These are phyloP conservation scores for Telopea speciosissima DNA, from an alignment of 177 flowering plant species.

Conservation along the genomic window DNA sequence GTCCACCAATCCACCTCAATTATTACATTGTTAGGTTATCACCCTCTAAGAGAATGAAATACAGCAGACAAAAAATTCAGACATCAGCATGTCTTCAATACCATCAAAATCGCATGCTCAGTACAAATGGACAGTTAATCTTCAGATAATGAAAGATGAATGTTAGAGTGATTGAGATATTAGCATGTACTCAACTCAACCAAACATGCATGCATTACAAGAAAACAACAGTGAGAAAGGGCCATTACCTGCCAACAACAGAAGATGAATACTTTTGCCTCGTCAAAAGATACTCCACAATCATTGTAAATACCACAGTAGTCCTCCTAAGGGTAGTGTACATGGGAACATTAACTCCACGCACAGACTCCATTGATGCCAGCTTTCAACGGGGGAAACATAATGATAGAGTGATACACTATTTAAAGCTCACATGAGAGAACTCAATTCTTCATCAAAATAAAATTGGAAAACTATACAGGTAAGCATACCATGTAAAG, in stretches of 20 bases:
- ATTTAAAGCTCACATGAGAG: conserved; percentile 2
- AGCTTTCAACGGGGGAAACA: conserved; percentile 38
- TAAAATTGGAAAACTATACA: not conserved
- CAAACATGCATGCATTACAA: conserved; percentile 45
- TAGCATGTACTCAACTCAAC: not conserved
- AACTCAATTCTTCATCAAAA: not conserved
- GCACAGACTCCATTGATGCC: conserved; percentile 80
- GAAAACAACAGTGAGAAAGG: conserved; percentile 15
- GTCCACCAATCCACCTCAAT: not conserved
- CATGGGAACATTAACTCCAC: conserved; percentile 89
- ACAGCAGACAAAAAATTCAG: not conserved
- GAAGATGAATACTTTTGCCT: conserved; percentile 53
- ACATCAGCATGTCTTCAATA: not conserved
- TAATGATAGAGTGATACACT: not conserved
- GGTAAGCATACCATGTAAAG: conserved; percentile 66
- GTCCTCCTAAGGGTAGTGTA: conserved; percentile 89
- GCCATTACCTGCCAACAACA: conserved; percentile 55
- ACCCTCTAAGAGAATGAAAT: not conserved
- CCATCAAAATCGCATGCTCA: not conserved
- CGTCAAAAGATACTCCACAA: conserved; percentile 57
- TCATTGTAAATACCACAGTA: conserved; percentile 81
- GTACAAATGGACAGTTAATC: conserved; percentile 34
- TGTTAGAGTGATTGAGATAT: conserved; percentile 14
- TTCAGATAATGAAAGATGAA: conserved; percentile 46
- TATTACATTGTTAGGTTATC: not conserved